These are phyloP conservation scores for Dispira parvispora DNA, from an alignment of 192 early-diverging fungal genomes.

Conservation along the genomic window DNA sequence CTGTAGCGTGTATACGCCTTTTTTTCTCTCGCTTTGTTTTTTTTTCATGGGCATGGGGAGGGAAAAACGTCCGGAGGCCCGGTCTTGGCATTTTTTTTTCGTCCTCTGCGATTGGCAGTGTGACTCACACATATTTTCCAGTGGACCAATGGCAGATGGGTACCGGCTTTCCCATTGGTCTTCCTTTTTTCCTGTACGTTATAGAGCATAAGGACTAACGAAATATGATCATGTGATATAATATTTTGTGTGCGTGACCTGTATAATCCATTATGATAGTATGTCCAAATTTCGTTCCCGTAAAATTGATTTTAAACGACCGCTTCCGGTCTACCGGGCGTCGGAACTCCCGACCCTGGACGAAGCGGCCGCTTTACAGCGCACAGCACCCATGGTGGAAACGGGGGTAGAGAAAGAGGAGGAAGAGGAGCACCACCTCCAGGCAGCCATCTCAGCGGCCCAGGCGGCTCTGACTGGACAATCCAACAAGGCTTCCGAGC, in stretches of 20 bases:
- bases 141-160: not conserved
- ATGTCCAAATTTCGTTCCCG: constrained; percentile 44
- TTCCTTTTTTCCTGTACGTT: not conserved
- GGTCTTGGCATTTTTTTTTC: not conserved
- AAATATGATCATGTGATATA: not conserved
- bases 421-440: constrained; percentile 87
- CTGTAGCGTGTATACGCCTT: too few relatives aligned
- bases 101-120: not conserved
- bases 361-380: constrained; percentile 48
- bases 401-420: constrained; percentile 98
- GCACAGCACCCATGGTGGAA: constrained; percentile 48
- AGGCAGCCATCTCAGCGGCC: constrained; percentile 72
- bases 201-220: not conserved
- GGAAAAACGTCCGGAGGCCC: too few relatives aligned
- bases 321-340: constrained; percentile 62
- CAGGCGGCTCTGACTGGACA: constrained; percentile 44
- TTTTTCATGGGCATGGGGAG: too few relatives aligned
- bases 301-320: constrained; percentile 78
- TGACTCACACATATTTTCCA: not conserved
- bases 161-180: not conserved
- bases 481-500: constrained; percentile 30
- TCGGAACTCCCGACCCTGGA: constrained; percentile 72
- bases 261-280: not conserved
- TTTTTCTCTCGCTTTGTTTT: too few relatives aligned
- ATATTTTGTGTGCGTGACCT: not conserved